Percentiles rank a stretch among this genome's conserved stretches.
phyloP scores from a whole-genome alignment of 2,329 filamentous ascomycete species.

The Claviceps monticola region DNA sequence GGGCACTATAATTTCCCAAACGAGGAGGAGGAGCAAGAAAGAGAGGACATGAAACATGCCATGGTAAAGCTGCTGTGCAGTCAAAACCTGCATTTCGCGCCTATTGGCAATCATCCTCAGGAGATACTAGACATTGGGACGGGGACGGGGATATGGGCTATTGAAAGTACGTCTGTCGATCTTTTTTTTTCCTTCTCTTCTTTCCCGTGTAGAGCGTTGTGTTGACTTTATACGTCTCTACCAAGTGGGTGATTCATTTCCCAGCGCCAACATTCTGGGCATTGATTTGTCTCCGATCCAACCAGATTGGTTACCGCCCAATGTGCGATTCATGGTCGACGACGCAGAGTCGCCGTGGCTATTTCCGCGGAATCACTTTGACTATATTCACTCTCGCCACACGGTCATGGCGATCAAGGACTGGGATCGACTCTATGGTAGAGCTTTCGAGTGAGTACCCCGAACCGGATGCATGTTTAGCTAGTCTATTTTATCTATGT shows the following conservation, averaged over 20 bases:
- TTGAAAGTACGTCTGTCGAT: constrained; percentile 29
- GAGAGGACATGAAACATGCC: constrained; percentile 42
- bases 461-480: neutral
- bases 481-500: neutral
- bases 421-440: constrained; percentile 35
- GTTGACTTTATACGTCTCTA: neutral
- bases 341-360: constrained; percentile 45
- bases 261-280: constrained; percentile 28
- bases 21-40: constrained; percentile 44
- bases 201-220: neutral
- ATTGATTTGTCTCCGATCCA: constrained; percentile 36
- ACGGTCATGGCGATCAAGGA: constrained; percentile 42
- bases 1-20: constrained; percentile 45
- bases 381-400: constrained; percentile 47
- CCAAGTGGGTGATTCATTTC: constrained; percentile 32
- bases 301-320: constrained; percentile 38
- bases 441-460: constrained; percentile 29
- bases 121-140: constrained; percentile 44
- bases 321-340: constrained; percentile 42
- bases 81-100: constrained; percentile 36
- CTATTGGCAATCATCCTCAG: constrained; percentile 31
- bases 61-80: constrained; percentile 36
- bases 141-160: constrained; percentile 45
- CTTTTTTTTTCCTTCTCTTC: too few species aligned
- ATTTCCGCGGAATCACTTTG: constrained; percentile 38